phyloP scores from a whole-genome alignment of 352 stramenopile species.

The Phytopythium aichiense region DNA sequence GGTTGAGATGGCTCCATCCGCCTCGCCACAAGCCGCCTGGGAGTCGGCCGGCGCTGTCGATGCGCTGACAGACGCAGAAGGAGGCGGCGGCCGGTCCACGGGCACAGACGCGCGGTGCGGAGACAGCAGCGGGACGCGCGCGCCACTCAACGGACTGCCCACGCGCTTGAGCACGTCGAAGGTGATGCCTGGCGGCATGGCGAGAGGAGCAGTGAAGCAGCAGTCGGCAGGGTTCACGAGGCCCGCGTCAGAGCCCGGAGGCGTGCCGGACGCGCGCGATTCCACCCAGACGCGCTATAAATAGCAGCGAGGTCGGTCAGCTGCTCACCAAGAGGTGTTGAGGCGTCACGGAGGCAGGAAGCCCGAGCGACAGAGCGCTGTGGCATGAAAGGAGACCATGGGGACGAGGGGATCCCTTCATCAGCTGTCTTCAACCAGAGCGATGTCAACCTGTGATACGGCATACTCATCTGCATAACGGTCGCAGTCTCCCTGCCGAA shows the following conservation, averaged over 20 bases:
- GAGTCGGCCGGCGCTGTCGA: background rate
- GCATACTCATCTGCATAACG: background rate
- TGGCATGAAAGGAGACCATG: no score
- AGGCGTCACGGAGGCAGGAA: background rate
- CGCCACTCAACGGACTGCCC: conserved; percentile 1
- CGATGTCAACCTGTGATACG: background rate
- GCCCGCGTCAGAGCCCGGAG: background rate
- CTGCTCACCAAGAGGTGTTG: background rate
- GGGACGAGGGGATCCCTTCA: no score
- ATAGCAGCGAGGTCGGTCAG: background rate
- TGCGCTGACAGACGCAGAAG: background rate
- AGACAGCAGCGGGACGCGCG: conserved; percentile 4
- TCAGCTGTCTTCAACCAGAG: background rate
- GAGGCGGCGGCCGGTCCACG: background rate
- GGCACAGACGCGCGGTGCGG: conserved; percentile 1
- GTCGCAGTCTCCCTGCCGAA: background rate
- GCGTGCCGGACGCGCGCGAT: conserved; percentile 1
- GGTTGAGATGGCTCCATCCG: background rate
- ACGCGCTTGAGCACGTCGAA: conserved; percentile 8
- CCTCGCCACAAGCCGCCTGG: background rate
- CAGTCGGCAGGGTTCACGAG: no score
- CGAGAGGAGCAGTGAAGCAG: background rate
- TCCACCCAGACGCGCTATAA: conserved; percentile 1
- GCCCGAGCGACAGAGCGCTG: no score
- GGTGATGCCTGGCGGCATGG: conserved; percentile 2